Base-by-base conservation (phyloP, 2,329 filamentous ascomycete genomes). In the Clarireedia monteithiana region DNA sequence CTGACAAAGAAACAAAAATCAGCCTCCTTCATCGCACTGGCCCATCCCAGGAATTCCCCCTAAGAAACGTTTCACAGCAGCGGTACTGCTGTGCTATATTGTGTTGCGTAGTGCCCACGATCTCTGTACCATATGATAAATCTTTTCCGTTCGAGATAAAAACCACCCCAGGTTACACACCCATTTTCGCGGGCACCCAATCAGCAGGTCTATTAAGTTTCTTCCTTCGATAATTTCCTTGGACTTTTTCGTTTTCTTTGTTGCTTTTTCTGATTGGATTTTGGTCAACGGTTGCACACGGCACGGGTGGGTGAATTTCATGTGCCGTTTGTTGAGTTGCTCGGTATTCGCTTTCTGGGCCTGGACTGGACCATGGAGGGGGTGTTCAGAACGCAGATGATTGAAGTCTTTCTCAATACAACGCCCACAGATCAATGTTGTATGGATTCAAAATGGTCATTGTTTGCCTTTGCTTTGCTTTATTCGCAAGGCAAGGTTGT, bases 41-140 rank as follows among this genome's bases (percentile, higher is more conserved):
- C 38, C 10, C 45, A 30, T 50, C 47, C 47, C 53, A 39, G 27
- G 26, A 26, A 50, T 50, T 50, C 53, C 39, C 45, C 30, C 27
- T 6, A 27, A 50, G 24, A 17, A 6, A 50, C 20, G 53, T 55
- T 50, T 50, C 53, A 55, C 53, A 10, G 48, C 53, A 55, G 47
- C 53, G 53, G 53, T 27, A 55, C 53, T 50, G 47, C 36, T 24
- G 53, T 55, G 47, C 9, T 27, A 26, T 44, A 50, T 55, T 45
- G 47, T 50, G 53, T 36, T 17, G 46, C 38, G 46, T 17, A n/a
- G 27, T 48, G 26, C 17, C 15, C 42, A 48, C 54, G 54, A 56
- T 56, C 48, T 56, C 53, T 56, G 48, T 56, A 24, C 54, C 48
- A 56, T 56, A 42, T 56, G 54, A 56, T 47, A 40, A 56, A 53